phyloP scores from a whole-genome alignment of 306 rosid species.

The Quercus mongolica region DNA sequence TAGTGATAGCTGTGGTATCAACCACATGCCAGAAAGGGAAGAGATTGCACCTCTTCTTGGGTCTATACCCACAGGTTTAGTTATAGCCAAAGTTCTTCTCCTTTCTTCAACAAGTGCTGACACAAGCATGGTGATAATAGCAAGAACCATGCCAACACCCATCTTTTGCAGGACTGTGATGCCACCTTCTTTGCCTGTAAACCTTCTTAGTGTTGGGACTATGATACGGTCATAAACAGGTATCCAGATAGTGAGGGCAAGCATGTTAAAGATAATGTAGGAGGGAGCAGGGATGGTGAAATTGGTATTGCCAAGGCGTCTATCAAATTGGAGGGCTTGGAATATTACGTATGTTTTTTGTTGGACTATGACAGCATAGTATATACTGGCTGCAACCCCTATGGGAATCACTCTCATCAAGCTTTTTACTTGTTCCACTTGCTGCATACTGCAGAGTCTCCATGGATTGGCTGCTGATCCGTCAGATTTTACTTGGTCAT shows the following conservation, averaged over 20 bases:
- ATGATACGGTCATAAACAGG: constrained; percentile 62
- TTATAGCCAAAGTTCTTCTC: constrained; percentile 46
- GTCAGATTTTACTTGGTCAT: constrained; percentile 51
- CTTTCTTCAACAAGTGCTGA: constrained; percentile 54
- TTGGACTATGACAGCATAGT: constrained; percentile 39
- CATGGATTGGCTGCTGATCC: constrained; percentile 75
- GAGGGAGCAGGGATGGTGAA: constrained; percentile 76
- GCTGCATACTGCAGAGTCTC: constrained; percentile 75
- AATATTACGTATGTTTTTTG: constrained; percentile 57
- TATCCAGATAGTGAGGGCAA: constrained; percentile 56
- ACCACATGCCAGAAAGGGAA: constrained; percentile 66
- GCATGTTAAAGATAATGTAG: constrained; percentile 56
- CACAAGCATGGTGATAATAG: constrained; percentile 40
- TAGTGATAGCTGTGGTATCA: constrained; percentile 61
- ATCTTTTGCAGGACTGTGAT: constrained; percentile 73
- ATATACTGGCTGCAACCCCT: constrained; percentile 49
- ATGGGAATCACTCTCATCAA: constrained; percentile 67
- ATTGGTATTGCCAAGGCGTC: constrained; percentile 41
- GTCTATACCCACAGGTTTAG: constrained; percentile 47
- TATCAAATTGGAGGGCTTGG: constrained; percentile 81
- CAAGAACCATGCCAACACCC: constrained; percentile 59
- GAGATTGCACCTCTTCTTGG: constrained; percentile 73
- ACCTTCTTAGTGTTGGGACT: constrained; percentile 50
- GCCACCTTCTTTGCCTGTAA: constrained; percentile 63
- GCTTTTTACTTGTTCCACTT: constrained; percentile 87